Percentiles rank a stretch among this genome's conserved stretches.
Evolutionary conservation across 768 basidiomycete genomes (phyloP).

Genomic region (Mycena capillaripes): DNA sequence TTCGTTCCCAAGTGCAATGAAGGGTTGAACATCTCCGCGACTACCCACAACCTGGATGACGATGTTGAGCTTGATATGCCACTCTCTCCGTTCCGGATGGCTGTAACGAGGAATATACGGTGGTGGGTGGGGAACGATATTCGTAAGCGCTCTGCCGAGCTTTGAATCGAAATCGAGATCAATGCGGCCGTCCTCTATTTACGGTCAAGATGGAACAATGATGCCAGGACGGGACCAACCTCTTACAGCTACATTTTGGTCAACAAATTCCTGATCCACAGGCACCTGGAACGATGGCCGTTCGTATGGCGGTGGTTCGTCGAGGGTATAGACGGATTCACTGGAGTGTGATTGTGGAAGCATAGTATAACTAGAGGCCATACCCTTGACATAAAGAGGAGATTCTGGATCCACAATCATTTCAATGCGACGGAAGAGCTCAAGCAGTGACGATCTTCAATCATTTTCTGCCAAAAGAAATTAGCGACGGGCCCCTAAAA

Average conservation of each 20-base stretch:
- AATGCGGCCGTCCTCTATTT: conserved; percentile 28
- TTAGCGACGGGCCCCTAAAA: too few relatives aligned
- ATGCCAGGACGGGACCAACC: background rate
- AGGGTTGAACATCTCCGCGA: conserved; percentile 62
- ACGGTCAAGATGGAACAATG: background rate
- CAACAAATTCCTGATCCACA: background rate
- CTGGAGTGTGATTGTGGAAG: too few relatives aligned
- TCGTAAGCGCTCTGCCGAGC: conserved; percentile 24
- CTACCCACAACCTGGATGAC: conserved; percentile 38
- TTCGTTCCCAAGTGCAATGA: conserved; percentile 55
- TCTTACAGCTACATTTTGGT: conserved; percentile 11
- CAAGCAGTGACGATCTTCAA: too few relatives aligned
- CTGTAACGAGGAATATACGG: background rate
- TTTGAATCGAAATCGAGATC: conserved; percentile 31
- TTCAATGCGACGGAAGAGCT: too few relatives aligned
- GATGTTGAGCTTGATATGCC: conserved; percentile 35
- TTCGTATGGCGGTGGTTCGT: conserved; percentile 17
- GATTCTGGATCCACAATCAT: too few relatives aligned
- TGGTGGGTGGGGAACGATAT: conserved; percentile 22
- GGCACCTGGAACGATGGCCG: background rate
- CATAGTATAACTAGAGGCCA: too few relatives aligned
- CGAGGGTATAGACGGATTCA: background rate
- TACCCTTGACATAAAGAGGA: too few relatives aligned
- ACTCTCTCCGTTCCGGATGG: conserved; percentile 14
- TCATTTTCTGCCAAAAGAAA: too few relatives aligned